Conservation (phyloP, 2,329 filamentous ascomycete species). For the Neonectria magnoliae region DNA sequence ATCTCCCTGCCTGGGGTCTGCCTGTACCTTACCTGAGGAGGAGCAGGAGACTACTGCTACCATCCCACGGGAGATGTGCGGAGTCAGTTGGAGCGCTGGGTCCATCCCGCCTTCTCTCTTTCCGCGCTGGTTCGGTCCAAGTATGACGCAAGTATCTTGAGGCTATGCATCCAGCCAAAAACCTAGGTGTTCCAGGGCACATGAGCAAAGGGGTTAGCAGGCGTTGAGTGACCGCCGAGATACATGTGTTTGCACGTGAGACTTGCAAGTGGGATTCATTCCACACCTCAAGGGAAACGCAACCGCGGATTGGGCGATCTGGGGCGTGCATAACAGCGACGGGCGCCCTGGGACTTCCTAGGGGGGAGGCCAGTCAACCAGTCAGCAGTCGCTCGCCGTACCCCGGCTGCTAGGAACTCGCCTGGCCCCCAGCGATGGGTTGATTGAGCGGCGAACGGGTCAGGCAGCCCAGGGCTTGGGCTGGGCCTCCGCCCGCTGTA, state of each 20-base stretch:
- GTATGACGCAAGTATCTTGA: constrained; percentile 10
- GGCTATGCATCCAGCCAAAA: constrained; percentile 3
- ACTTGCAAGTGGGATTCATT: constrained; percentile 23
- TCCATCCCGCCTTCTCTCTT: constrained; percentile 10
- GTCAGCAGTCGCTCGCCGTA: constrained; percentile 13
- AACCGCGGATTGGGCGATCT: constrained; percentile 21
- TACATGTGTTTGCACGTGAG: constrained; percentile 26
- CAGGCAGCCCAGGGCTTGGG: background rate
- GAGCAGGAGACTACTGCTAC: constrained; percentile 7
- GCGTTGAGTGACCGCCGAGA: constrained; percentile 15
- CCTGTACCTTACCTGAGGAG: background rate
- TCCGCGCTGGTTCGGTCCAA: background rate
- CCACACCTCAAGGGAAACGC: constrained; percentile 7
- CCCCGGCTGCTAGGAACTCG: constrained; percentile 4
- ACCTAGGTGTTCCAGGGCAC: background rate
- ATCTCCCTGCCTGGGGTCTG: background rate
- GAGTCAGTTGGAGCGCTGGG: background rate
- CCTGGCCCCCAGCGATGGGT: background rate
- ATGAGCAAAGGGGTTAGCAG: background rate
- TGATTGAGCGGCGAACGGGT: background rate
- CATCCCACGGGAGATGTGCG: constrained; percentile 2
- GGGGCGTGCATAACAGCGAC: constrained; percentile 22
- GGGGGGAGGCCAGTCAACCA: background rate
- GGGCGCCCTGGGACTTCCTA: constrained; percentile 14
- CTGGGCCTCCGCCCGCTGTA: constrained; percentile 1